phyloP scores from a whole-genome alignment of 1,284 basidiomycete genomes.

The Cutaneotrichosporon curvatum region DNA sequence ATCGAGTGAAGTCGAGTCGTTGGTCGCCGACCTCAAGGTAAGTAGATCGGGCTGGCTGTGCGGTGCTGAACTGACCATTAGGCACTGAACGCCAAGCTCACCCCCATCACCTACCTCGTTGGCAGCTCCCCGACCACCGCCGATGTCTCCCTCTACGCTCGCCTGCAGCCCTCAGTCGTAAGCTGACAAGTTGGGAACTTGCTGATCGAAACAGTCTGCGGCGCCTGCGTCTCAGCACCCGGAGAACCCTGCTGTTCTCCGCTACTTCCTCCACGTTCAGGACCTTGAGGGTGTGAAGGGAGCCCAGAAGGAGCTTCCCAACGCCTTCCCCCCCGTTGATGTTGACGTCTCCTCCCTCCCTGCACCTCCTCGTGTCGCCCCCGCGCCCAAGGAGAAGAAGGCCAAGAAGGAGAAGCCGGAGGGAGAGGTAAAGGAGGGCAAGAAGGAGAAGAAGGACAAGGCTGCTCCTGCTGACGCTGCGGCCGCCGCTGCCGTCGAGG shows the following conservation, averaged over 20 bases:
- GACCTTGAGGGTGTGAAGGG: conserved; percentile 52
- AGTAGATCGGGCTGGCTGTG: conserved; percentile 3
- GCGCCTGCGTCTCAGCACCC: conserved; percentile 57
- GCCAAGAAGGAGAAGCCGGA: conserved; percentile 51
- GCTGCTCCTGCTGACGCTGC: conserved; percentile 20
- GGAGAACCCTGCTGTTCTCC: conserved; percentile 68
- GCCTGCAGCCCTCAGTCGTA: conserved; percentile 69
- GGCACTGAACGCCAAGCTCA: conserved; percentile 66
- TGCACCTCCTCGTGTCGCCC: conserved; percentile 59
- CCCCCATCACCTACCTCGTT: conserved; percentile 72
- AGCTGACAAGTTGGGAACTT: conserved; percentile 9
- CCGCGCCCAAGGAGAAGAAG: conserved; percentile 66
- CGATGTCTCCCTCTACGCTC: conserved; percentile 75
- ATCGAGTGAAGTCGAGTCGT: conserved; percentile 28
- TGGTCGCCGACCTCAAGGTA: conserved; percentile 38
- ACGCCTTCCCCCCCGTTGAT: conserved; percentile 54
- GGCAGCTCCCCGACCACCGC: conserved; percentile 72
- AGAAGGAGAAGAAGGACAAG: conserved; percentile 31
- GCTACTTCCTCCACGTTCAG: conserved; percentile 92
- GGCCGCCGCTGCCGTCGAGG: conserved; percentile 9
- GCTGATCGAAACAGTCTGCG: conserved; percentile 25
- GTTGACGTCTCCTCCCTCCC: conserved; percentile 74
- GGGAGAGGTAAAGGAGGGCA: conserved; percentile 23
- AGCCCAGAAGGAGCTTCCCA: conserved; percentile 39
- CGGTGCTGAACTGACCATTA: conserved; percentile 35